Base-by-base conservation (phyloP, 371 early-diverging fungal genomes). In the Zychaea mexicana region DNA sequence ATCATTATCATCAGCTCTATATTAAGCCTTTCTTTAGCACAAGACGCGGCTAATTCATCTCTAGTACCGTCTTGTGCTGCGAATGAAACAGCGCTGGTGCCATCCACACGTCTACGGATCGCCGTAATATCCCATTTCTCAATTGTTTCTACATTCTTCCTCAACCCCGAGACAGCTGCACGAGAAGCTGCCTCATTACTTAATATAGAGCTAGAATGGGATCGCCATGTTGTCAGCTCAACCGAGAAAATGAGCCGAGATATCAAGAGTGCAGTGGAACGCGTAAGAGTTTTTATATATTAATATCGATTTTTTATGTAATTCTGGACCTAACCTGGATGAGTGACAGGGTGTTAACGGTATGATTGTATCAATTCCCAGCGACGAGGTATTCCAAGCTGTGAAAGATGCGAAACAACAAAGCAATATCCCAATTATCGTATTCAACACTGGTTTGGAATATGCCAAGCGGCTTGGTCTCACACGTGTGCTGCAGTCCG, bases 401-500 rank as follows among this genome's bases (percentile, higher is more conserved):
- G 63, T 77, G 3, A 61, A 74, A 19, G 68, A 77, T 7, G 76
- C 78, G 15, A 28, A 62, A 3, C 32, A 70, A 5, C 58, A 70
- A 15, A 61, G 70, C n/a, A n/a, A n/a, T 2, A 38, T 81, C 26
- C 83, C 83, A 36, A 68, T 83, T n/a, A 74, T 83, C 10, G 81
- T 83, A 19, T 71, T 73, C 49, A 83, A 83, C 60, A 61, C 73
- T 0, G 83, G 83, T 1, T 58, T 68, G 10, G 69, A 77, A 32
- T 76, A 70, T 32, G 83, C 83, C 1, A 56, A 38, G 24, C 62
- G 67, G 31, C 59, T 77, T 1, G 74, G 76, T 15, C 42, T 79
- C 1, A 64, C 77, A n/a, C 46, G 81, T 2, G 81, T 83, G 17
- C 49, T 83, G n/a, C 83, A 83, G 64, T 69, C 79, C 39, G 75